Evolutionary conservation across 2,329 filamentous ascomycete species (phyloP).

Genomic region (Penicillium rolfsii): DNA sequence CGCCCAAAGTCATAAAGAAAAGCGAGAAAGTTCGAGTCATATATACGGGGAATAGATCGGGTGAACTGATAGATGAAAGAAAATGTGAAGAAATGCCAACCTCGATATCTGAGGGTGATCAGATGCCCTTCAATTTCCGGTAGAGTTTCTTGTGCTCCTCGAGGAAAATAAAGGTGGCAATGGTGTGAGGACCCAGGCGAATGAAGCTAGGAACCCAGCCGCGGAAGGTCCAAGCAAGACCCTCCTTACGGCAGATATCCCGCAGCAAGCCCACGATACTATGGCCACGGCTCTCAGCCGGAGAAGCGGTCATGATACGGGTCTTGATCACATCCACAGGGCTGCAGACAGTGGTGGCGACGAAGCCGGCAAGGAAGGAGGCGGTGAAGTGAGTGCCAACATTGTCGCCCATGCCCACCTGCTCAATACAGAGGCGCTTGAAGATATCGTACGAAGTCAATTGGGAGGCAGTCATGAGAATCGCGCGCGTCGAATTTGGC

Average conservation of each 20-base stretch:
- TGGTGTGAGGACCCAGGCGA: slow-evolving; percentile 66
- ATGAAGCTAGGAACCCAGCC: slow-evolving; percentile 71
- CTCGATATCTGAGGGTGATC: slow-evolving; percentile 40
- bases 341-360: slow-evolving; percentile 68
- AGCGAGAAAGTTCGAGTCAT: slow-evolving; percentile 17
- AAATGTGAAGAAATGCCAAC: slow-evolving; percentile 5
- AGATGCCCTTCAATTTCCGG: slow-evolving; percentile 45
- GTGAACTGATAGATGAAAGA: slow-evolving; percentile 11
- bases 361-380: slow-evolving; percentile 65
- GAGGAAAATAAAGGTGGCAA: slow-evolving; percentile 68
- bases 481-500: slow-evolving; percentile 64
- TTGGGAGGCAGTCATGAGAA: slow-evolving; percentile 69
- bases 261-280: slow-evolving; percentile 54
- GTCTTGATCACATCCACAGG: slow-evolving; percentile 71
- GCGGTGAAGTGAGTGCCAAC: slow-evolving; percentile 65
- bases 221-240: slow-evolving; percentile 66
- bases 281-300: slow-evolving; percentile 46
- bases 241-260: slow-evolving; percentile 60
- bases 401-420: slow-evolving; percentile 58
- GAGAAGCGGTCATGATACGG: slow-evolving; percentile 62
- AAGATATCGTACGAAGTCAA: slow-evolving; percentile 67
- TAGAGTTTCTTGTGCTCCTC: slow-evolving; percentile 71
- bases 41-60: slow-evolving; percentile 20
- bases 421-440: slow-evolving; percentile 59
- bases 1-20: slow-evolving; percentile 20